Evolutionary conservation across 139 green algal genomes (phyloP), one percentile per base, ranked within the genome.

Genomic region (Auxenochlorella pyrenoidosa): DNA sequence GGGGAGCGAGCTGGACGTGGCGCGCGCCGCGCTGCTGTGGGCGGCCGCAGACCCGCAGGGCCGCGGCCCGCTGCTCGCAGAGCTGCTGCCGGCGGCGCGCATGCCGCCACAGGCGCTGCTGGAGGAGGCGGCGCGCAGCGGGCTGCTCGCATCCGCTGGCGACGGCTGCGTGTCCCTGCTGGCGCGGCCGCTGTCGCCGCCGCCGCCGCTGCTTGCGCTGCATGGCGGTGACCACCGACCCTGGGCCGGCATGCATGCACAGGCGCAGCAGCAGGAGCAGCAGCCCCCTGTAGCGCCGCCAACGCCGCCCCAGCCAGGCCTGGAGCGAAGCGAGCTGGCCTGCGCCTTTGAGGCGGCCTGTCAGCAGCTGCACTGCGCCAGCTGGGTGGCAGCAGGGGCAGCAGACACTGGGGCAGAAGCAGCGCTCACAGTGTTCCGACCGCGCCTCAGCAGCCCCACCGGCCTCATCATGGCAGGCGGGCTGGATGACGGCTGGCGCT

Each of bases 401-500:
- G 40, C 54, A 36, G 34, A 41, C 75, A 4, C 36, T 16, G 60
- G 59, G 38, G 38, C 38, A 6, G 83, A 60, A 2, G 83, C 44
- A 2, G 83, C 51, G 75, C 28, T 66, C 6, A 38, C 22, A 3
- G 38, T 34, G 36, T 88, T 70, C 73, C 54, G 73, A 21, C 84
- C 84, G 28, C 73, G 84, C n/a, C 75, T 77, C 30, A 77, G 71
- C 78, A 47, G n/a, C 32, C 71, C 81, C 19, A 79, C 65, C 3
- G 70, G 58, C 18, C 77, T 91, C 5, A 65, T 91, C 32, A 82
- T 76, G 59, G 85, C 75, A 12, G 88, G 88, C 1, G 88, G 88
- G 1, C 40, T 91, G 79, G 84, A 88, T 38, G 79, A 88, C 34
- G 84, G 65, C 68, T 91, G 88, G 88, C 70, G 84, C 41, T 30